Evolutionary conservation across 2,329 filamentous ascomycete genomes (phyloP).

Genomic region (Alternaria viburni): DNA sequence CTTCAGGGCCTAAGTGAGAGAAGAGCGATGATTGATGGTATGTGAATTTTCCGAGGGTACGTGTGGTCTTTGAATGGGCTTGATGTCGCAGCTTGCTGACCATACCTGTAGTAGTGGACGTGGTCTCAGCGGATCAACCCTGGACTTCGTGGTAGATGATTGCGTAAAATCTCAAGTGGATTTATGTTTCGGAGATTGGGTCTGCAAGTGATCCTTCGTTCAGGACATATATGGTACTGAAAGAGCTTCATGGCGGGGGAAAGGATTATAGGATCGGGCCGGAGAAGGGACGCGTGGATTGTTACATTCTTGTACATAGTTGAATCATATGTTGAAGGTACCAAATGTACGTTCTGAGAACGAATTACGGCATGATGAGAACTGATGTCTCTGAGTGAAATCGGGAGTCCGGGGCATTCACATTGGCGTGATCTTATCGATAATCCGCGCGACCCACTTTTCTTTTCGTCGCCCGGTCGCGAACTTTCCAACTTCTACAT

Average conservation of each 20-base stretch:
- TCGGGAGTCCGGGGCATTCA: slow-evolving; percentile 9
- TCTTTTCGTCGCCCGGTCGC: slow-evolving; percentile 7
- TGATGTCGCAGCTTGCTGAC: neutral
- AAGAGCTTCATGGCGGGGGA: neutral
- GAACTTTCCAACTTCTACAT: slow-evolving; percentile 1
- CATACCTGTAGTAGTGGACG: neutral
- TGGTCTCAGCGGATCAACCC: neutral
- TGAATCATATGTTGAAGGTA: accelerated
- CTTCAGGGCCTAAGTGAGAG: neutral
- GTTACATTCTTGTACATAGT: neutral
- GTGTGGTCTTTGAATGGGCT: accelerated
- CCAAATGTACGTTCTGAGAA: neutral
- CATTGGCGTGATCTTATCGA: slow-evolving; percentile 4
- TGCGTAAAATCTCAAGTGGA: neutral
- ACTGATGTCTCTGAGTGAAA: neutral
- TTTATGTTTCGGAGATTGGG: neutral
- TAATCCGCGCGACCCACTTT: slow-evolving; percentile 16
- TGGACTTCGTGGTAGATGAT: accelerated
- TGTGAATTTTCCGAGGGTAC: neutral
- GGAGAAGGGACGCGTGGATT: neutral
- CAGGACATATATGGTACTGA: neutral
- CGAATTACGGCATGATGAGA: no score
- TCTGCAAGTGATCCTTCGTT: neutral
- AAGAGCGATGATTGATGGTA: neutral
- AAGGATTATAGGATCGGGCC: no score